Conservation (phyloP, 208 protist species). For the Novymonas esmeraldas region DNA sequence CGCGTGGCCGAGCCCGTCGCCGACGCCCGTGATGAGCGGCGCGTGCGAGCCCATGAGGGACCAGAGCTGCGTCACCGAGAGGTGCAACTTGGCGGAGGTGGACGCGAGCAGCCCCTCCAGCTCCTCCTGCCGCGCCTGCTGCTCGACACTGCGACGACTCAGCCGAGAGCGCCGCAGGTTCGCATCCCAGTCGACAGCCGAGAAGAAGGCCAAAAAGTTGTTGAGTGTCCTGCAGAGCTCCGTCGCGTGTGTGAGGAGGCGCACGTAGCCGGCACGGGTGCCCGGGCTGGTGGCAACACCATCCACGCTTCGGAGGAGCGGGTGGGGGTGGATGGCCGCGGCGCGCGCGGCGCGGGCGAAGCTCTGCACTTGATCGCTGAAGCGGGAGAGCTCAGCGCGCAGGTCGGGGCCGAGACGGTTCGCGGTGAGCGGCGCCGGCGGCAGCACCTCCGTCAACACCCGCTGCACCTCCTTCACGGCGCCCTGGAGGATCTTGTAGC, state of each 20-base stretch:
- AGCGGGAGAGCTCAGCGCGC: slow-evolving; percentile 18
- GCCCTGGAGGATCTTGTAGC: slow-evolving; percentile 26
- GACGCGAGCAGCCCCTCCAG: slow-evolving; percentile 18
- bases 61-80: slow-evolving; percentile 21
- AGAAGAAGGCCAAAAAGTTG: slow-evolving; percentile 37
- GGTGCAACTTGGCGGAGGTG: slow-evolving; percentile 18
- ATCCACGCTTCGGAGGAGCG: not conserved
- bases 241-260: slow-evolving; percentile 17
- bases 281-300: not conserved
- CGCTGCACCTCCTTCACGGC: slow-evolving; percentile 32
- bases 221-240: slow-evolving; percentile 35
- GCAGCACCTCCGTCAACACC: slow-evolving; percentile 32
- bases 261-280: not conserved
- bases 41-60: slow-evolving; percentile 31
- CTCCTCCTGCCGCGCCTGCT: slow-evolving; percentile 19
- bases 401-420: not conserved
- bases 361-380: not conserved
- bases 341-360: slow-evolving; percentile 14
- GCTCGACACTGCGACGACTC: slow-evolving; percentile 21
- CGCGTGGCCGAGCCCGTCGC: slow-evolving; percentile 1
- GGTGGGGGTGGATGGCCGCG: slow-evolving; percentile 6
- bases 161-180: slow-evolving; percentile 20
- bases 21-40: too few species aligned
- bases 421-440: slow-evolving; percentile 2
- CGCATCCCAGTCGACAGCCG: slow-evolving; percentile 22